Percentiles rank a stretch among this genome's conserved stretches.
These are phyloP conservation scores for Coix lacrymajobi DNA, from an alignment of 176 grass and related monocot species.

Conservation along the genomic window DNA sequence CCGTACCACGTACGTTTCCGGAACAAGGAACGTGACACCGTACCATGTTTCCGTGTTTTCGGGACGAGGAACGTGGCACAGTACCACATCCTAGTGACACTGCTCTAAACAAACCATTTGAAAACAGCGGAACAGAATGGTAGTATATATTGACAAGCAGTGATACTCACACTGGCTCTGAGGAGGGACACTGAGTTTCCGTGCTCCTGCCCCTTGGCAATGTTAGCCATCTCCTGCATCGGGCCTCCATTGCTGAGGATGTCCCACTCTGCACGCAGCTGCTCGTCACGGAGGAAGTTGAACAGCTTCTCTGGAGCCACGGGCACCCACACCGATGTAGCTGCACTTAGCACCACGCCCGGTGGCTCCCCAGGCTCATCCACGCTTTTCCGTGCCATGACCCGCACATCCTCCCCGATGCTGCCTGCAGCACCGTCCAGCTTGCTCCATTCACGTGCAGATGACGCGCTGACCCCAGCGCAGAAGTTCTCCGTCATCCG, in stretches of 20 bases:
- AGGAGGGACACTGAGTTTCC: slow-evolving; percentile 92
- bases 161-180: slow-evolving; percentile 72
- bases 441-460: slow-evolving; percentile 69
- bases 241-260: slow-evolving; percentile 88
- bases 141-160: not conserved
- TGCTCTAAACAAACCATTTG: not conserved
- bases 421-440: slow-evolving; percentile 43
- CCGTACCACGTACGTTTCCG: too few relatives aligned
- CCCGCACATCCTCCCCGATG: slow-evolving; percentile 61
- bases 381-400: slow-evolving; percentile 67
- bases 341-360: slow-evolving; percentile 74
- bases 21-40: too few relatives aligned
- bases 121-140: not conserved
- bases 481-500: slow-evolving; percentile 86
- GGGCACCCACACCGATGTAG: slow-evolving; percentile 83
- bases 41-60: too few relatives aligned
- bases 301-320: slow-evolving; percentile 58
- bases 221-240: slow-evolving; percentile 90
- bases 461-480: slow-evolving; percentile 59
- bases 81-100: not conserved
- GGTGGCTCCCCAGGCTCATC: slow-evolving; percentile 75
- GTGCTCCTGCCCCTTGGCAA: slow-evolving; percentile 78
- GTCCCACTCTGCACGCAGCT: slow-evolving; percentile 75
- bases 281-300: slow-evolving; percentile 68
- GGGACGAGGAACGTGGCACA: not conserved